Evolutionary conservation across 139 green algal species (phyloP).

Genomic region (Tetratostichococcus sp.): DNA sequence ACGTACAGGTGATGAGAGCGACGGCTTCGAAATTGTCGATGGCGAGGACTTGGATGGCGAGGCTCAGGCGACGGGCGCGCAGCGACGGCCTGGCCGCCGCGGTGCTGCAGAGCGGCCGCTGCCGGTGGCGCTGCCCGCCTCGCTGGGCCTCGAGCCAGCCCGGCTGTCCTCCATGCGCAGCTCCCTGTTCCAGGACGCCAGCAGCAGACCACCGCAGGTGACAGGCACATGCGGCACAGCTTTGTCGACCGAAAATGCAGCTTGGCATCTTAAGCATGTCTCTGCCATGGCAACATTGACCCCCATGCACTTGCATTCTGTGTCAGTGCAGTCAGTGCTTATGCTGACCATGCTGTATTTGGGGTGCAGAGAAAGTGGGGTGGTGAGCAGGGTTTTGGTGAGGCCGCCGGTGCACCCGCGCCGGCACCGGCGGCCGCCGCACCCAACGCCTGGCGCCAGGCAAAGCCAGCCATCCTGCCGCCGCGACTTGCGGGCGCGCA

Average conservation of each 20-base stretch:
- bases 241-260: too few relatives aligned
- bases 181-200: background rate
- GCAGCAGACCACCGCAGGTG: background rate
- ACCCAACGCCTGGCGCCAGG: background rate
- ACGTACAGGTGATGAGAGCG: background rate
- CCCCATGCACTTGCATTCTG: too few relatives aligned
- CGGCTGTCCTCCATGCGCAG: conserved; percentile 14
- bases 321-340: too few relatives aligned
- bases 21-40: background rate
- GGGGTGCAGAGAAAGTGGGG: background rate
- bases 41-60: conserved; percentile 1
- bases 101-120: conserved; percentile 20
- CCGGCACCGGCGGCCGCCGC: background rate
- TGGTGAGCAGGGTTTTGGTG: background rate
- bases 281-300: too few relatives aligned
- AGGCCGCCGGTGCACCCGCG: conserved; percentile 9
- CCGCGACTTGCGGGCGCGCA: background rate
- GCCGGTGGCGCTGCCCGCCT: conserved; percentile 49
- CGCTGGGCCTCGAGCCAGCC: conserved; percentile 52
- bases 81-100: background rate
- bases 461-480: background rate
- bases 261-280: too few relatives aligned
- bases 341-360: background rate
- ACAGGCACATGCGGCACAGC: too few relatives aligned
- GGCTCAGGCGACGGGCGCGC: background rate